Evolutionary conservation across 257 asterid genomes (phyloP).

Genomic region (Solanum gandarillasii): DNA sequence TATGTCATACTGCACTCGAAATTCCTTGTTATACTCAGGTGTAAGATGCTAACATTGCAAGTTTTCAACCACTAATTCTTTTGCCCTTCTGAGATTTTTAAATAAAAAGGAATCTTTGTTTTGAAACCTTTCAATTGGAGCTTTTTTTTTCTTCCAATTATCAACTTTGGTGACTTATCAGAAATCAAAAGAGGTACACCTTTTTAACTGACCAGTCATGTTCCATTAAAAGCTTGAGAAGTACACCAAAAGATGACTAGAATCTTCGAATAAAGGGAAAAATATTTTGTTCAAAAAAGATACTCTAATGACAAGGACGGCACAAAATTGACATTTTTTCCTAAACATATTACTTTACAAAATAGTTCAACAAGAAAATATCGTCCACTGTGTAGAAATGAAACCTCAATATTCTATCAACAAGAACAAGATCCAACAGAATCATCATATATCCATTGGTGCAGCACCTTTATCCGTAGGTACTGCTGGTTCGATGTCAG

Average conservation of each 20-base stretch:
- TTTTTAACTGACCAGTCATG: neutral
- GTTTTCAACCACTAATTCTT: neutral
- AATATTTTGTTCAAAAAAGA: neutral
- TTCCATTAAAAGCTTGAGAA: neutral
- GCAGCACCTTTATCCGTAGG: constrained; percentile 39
- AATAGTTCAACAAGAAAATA: neutral
- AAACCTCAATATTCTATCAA: neutral
- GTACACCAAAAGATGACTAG: neutral
- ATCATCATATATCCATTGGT: constrained; percentile 69
- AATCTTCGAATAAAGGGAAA: neutral
- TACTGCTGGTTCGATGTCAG: constrained; percentile 17
- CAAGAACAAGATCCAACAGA: neutral
- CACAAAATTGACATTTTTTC: neutral
- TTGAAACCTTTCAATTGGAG: neutral
- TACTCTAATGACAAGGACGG: neutral
- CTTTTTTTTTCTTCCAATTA: neutral
- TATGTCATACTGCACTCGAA: neutral
- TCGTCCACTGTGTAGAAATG: neutral
- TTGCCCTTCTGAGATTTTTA: neutral
- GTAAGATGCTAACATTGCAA: neutral
- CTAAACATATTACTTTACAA: neutral
- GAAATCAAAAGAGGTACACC: neutral
- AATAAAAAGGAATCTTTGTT: neutral
- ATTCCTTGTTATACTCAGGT: neutral
- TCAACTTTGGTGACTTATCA: neutral